phyloP scores from a whole-genome alignment of 2,329 filamentous ascomycete species.

The Thielaviopsis cerberus region DNA sequence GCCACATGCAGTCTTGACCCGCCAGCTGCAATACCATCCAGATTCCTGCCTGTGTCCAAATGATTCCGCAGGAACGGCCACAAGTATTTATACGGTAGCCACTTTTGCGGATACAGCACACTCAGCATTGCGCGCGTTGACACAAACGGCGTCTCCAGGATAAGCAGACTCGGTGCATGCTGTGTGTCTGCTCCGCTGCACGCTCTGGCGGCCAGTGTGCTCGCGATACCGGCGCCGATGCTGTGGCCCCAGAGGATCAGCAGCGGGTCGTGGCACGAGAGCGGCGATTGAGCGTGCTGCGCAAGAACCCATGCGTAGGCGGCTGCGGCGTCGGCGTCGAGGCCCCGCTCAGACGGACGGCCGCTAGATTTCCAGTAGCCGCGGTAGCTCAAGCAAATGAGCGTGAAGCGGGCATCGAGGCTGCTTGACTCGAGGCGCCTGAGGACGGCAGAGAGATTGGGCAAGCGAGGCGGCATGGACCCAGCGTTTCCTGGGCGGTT shows the following conservation, averaged over 20 bases:
- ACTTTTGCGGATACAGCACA: conserved; percentile 58
- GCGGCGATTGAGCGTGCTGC: conserved; percentile 18
- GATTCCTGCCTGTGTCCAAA: conserved; percentile 34
- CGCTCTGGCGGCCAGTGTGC: conserved; percentile 33
- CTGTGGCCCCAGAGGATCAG: conserved; percentile 62
- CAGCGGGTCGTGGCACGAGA: conserved; percentile 14
- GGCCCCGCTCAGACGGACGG: conserved; percentile 48
- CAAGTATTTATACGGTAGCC: conserved; percentile 60
- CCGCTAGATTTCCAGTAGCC: conserved; percentile 66
- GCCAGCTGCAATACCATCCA: conserved; percentile 25
- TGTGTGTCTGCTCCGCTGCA: conserved; percentile 10
- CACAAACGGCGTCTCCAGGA: conserved; percentile 62
- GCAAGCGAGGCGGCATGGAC: conserved; percentile 37
- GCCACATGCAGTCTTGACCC: conserved; percentile 21
- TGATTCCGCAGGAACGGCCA: conserved; percentile 54
- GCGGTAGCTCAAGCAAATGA: conserved; percentile 43
- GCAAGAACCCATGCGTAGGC: conserved; percentile 42
- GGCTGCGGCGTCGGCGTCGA: conserved; percentile 49
- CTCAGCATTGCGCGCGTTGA: conserved; percentile 52
- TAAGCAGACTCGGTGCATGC: conserved; percentile 27
- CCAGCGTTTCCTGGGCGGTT: conserved; percentile 34
- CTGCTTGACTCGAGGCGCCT: conserved; percentile 24
- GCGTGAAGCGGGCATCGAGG: conserved; percentile 23
- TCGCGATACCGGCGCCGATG: conserved; percentile 54
- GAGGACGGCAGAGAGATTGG: conserved; percentile 35